Conservation (phyloP, 768 basidiomycete species). For the Psilocybe azurescens region DNA sequence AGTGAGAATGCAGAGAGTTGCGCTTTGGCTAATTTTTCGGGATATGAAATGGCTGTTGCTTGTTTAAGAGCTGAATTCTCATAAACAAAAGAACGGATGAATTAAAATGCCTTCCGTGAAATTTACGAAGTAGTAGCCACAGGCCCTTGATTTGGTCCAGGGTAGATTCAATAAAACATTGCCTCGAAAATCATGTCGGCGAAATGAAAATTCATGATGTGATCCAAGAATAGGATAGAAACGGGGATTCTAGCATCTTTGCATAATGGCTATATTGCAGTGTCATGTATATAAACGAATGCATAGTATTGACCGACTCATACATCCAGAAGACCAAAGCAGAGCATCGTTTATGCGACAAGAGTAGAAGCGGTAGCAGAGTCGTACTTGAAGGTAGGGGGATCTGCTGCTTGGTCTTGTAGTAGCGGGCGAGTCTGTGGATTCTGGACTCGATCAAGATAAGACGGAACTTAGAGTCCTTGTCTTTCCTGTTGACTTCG, state of each 20-base stretch:
- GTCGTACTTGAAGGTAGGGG: slow-evolving; percentile 99
- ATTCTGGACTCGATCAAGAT: slow-evolving; percentile 99
- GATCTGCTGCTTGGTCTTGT: slow-evolving; percentile 98
- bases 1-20: no score
- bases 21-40: no score
- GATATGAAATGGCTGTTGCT: no score
- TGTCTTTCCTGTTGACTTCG: slow-evolving; percentile 97
- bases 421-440: slow-evolving; percentile 96
- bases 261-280: slow-evolving; percentile 3
- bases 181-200: no score
- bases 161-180: no score
- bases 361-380: slow-evolving; percentile 92
- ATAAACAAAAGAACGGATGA: no score
- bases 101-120: no score
- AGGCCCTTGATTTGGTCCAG: no score
- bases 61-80: no score
- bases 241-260: background rate
- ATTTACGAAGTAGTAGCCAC: no score
- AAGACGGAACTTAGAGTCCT: slow-evolving; percentile 94
- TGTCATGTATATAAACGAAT: slow-evolving; percentile 13
- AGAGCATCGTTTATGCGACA: slow-evolving; percentile 58
- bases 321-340: slow-evolving; percentile 1
- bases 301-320: slow-evolving; percentile 12
- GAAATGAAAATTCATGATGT: no score
- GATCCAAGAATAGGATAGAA: no score